These are phyloP conservation scores for Solanum hybrid DNA, from an alignment of 305 asterid species.

Conservation along the genomic window DNA sequence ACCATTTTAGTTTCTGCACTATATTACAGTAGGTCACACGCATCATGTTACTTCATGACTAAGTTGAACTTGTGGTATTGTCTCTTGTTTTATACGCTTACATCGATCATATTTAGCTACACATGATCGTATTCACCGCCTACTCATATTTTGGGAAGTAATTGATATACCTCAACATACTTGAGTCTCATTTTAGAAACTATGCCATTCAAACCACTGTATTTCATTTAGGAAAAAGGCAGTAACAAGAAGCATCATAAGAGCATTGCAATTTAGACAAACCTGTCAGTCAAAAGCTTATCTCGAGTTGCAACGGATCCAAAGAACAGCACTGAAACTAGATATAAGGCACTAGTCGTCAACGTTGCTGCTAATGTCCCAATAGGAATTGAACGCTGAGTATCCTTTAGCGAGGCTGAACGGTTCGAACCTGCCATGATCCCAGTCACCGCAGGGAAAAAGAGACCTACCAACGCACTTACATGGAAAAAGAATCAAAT, in stretches of 20 bases:
- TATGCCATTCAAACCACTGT: not conserved
- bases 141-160: not conserved
- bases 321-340: slow-evolving; percentile 71
- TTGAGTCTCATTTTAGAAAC: not conserved
- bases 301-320: slow-evolving; percentile 96
- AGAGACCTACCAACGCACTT: slow-evolving; percentile 98
- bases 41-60: not conserved
- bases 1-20: not conserved
- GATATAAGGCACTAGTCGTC: slow-evolving; percentile 62
- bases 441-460: slow-evolving; percentile 99
- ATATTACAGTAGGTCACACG: not conserved
- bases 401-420: slow-evolving; percentile 96
- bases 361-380: slow-evolving; percentile 94
- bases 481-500: slow-evolving; percentile 1
- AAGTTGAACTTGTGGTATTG: not conserved
- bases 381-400: slow-evolving; percentile 93
- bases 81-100: not conserved
- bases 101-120: not conserved
- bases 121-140: not conserved
- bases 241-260: not conserved
- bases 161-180: not conserved
- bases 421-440: slow-evolving; percentile 99
- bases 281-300: slow-evolving; percentile 96
- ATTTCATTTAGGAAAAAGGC: not conserved
- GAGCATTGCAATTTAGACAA: slow-evolving; percentile 1